These are phyloP conservation scores for Leccinum ambiguum DNA, from an alignment of 1,284 basidiomycete species.

Conservation along the genomic window DNA sequence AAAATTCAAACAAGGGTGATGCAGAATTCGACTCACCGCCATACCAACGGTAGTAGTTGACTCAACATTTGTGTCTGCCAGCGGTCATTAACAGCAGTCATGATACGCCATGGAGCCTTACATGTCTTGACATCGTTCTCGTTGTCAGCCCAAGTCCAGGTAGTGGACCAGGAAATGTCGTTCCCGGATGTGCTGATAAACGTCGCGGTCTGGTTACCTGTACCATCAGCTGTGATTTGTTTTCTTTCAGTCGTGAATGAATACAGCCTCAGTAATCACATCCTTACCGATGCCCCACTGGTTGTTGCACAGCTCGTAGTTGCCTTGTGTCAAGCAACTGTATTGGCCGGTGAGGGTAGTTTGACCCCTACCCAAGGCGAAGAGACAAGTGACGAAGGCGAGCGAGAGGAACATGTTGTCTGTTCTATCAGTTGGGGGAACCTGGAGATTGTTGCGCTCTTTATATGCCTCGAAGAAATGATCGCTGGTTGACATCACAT, in stretches of 20 bases:
- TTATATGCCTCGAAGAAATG: conserved; percentile 10
- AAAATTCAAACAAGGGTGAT: neutral
- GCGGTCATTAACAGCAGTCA: neutral
- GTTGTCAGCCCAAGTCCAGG: conserved; percentile 54
- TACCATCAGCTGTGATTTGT: conserved; percentile 34
- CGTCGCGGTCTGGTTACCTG: conserved; percentile 51
- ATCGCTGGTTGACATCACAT: neutral
- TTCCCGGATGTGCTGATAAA: conserved; percentile 41
- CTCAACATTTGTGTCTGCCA: conserved; percentile 23
- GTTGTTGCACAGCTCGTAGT: conserved; percentile 55
- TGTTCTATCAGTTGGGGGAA: neutral
- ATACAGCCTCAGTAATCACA: neutral
- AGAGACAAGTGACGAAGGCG: conserved; percentile 7
- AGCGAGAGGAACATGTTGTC: conserved; percentile 12
- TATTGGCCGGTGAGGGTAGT: conserved; percentile 43
- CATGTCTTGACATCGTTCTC: conserved; percentile 56
- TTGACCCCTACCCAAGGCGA: conserved; percentile 17
- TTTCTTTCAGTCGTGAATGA: neutral
- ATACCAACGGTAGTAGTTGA: conserved; percentile 22
- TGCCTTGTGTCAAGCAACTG: conserved; percentile 45
- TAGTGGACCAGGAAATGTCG: conserved; percentile 52
- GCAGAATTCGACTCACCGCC: conserved; percentile 9
- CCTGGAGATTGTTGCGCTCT: neutral
- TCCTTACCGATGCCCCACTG: conserved; percentile 49
- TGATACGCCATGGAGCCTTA: neutral